These are phyloP conservation scores for Neocucurbitaria cava DNA, from an alignment of 2,329 filamentous ascomycete genomes.

Conservation along the genomic window DNA sequence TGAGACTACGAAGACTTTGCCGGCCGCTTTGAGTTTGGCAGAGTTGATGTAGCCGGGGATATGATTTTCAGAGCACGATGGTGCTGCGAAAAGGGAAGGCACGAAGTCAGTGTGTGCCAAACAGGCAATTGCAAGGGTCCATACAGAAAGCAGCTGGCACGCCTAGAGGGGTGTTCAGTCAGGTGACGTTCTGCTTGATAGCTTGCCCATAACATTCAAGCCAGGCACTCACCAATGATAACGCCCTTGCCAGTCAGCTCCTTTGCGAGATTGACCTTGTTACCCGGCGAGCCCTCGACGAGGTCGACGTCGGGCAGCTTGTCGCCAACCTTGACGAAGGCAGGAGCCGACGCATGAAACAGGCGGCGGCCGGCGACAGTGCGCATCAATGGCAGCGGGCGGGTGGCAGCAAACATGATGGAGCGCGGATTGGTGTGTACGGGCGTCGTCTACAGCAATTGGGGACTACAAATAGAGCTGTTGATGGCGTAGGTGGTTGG, in stretches of 20 bases:
- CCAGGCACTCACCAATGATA: conserved; percentile 63
- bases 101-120: background rate
- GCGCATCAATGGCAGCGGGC: conserved; percentile 34
- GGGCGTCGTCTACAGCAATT: too few species aligned
- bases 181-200: background rate
- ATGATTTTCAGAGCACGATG: conserved; percentile 69
- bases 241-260: conserved; percentile 78
- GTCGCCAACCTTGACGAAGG: conserved; percentile 79
- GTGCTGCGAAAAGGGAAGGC: conserved; percentile 50
- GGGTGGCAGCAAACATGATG: conserved; percentile 37
- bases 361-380: conserved; percentile 30
- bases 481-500: conserved; percentile 12
- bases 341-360: conserved; percentile 71
- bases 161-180: conserved; percentile 24
- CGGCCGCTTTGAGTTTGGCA: conserved; percentile 77
- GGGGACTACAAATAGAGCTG: conserved; percentile 3
- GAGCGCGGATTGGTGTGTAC: conserved; percentile 12
- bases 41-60: conserved; percentile 87
- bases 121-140: background rate
- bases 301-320: conserved; percentile 77
- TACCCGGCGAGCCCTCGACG: conserved; percentile 85
- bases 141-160: conserved; percentile 53
- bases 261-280: conserved; percentile 85
- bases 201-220: background rate
- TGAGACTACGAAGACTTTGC: conserved; percentile 85